Percentiles rank a stretch among this genome's conserved stretches.
These are phyloP conservation scores for Colletotrichum sp. DNA, from an alignment of 2,329 filamentous ascomycete genomes.

Conservation along the genomic window DNA sequence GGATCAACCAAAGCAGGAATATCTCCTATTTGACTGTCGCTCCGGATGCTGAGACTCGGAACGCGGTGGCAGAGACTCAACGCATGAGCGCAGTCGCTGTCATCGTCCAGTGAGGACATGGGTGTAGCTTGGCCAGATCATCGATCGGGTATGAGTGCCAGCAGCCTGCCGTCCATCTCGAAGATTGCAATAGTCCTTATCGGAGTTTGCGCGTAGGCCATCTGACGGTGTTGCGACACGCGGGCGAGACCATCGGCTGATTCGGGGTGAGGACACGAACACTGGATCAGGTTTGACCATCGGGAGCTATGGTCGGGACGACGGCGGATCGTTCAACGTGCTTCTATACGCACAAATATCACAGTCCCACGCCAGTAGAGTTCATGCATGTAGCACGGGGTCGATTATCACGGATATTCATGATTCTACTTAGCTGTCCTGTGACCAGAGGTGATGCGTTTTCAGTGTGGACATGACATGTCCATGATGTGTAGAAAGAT, in stretches of 20 bases:
- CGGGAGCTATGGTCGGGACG: fast-evolving
- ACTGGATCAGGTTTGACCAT: not conserved
- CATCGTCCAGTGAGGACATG: not conserved
- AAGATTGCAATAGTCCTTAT: not conserved
- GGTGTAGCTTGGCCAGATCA: not conserved
- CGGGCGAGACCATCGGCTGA: not conserved
- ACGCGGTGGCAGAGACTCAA: too few species aligned
- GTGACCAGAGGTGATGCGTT: not conserved
- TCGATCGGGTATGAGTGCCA: not conserved
- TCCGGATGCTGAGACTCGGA: too few species aligned
- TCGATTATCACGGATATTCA: not conserved
- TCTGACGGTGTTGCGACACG: not conserved
- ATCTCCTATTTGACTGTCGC: too few species aligned
- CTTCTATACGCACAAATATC: fast-evolving
- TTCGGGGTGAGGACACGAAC: not conserved
- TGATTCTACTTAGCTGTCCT: not conserved
- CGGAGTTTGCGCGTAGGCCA: not conserved
- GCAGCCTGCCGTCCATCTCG: not conserved
- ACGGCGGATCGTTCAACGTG: fast-evolving
- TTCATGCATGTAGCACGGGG: not conserved
- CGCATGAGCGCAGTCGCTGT: too few species aligned
- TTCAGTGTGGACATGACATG: fast-evolving
- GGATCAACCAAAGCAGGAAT: fast-evolving
- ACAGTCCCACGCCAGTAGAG: not conserved
- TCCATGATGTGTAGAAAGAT: not conserved